These are phyloP conservation scores for Psilocybe sp. DNA, from an alignment of 768 basidiomycete genomes.

Conservation along the genomic window DNA sequence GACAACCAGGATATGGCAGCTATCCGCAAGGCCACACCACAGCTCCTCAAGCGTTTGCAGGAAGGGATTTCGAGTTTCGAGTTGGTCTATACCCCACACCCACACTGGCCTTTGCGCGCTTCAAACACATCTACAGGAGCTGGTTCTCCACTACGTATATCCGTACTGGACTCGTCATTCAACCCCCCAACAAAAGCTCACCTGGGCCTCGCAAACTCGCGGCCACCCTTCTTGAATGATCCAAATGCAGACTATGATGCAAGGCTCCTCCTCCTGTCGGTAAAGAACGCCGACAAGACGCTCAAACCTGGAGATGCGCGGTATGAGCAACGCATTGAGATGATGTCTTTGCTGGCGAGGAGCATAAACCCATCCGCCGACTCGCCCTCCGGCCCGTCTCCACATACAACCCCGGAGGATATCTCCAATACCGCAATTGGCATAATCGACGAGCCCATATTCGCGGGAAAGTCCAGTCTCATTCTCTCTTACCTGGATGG, in stretches of 20 bases:
- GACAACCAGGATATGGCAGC: slow-evolving; percentile 9
- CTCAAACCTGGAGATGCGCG: slow-evolving; percentile 71
- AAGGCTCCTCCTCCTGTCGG: slow-evolving; percentile 75
- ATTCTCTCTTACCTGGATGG: slow-evolving; percentile 50
- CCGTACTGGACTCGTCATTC: slow-evolving; percentile 89
- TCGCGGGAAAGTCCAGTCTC: slow-evolving; percentile 73
- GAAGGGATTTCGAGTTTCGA: slow-evolving; percentile 47
- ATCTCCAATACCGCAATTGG: slow-evolving; percentile 67
- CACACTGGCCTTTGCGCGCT: slow-evolving; percentile 59
- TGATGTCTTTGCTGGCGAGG: slow-evolving; percentile 74
- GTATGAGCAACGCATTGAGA: slow-evolving; percentile 75
- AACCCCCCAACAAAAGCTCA: slow-evolving; percentile 91
- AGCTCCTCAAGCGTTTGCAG: slow-evolving; percentile 39
- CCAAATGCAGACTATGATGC: slow-evolving; percentile 52
- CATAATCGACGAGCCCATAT: slow-evolving; percentile 84
- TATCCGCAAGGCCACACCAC: slow-evolving; percentile 18
- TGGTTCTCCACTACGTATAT: slow-evolving; percentile 45
- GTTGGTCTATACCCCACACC: slow-evolving; percentile 59
- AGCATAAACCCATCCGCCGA: slow-evolving; percentile 22
- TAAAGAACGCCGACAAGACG: slow-evolving; percentile 84
- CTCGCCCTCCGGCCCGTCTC: neutral
- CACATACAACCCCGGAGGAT: slow-evolving; percentile 6
- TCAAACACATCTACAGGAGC: slow-evolving; percentile 4
- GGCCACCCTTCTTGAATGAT: slow-evolving; percentile 19
- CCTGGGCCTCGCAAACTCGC: slow-evolving; percentile 63